These are phyloP conservation scores for Tylopilus rubrobrunneus DNA, from an alignment of 768 basidiomycete genomes.

Conservation along the genomic window DNA sequence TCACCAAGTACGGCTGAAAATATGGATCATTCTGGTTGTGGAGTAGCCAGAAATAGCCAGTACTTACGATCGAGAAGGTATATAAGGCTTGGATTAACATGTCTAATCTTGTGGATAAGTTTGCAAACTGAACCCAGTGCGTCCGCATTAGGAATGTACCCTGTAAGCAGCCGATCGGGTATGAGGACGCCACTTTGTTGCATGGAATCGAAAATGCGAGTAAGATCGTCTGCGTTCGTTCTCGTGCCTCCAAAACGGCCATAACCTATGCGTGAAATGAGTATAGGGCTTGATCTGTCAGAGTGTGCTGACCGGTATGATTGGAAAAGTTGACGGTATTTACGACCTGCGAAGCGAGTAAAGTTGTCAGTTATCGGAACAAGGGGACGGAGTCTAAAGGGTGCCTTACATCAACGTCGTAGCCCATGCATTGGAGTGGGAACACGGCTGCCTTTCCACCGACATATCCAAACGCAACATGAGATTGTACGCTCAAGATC, in stretches of 20 bases:
- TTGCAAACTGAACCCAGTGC: conserved; percentile 64
- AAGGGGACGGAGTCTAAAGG: not conserved
- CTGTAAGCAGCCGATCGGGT: conserved; percentile 77
- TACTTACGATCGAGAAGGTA: conserved; percentile 91
- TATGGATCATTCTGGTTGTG: not conserved
- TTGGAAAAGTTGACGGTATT: conserved; percentile 96
- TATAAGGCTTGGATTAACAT: conserved; percentile 54
- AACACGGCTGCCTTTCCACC: conserved; percentile 81
- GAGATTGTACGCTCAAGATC: conserved; percentile 88
- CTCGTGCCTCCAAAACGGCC: conserved; percentile 75
- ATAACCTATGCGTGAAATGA: conserved; percentile 55
- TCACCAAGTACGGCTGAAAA: conserved; percentile 89
- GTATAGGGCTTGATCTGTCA: not conserved
- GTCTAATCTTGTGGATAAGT: conserved; percentile 58
- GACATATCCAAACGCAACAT: conserved; percentile 92
- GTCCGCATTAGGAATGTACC: conserved; percentile 86
- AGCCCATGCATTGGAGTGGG: conserved; percentile 82
- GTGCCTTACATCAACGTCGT: conserved; percentile 79
- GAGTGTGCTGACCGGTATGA: conserved; percentile 64
- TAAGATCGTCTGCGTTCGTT: conserved; percentile 74
- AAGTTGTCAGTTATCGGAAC: conserved; percentile 10
- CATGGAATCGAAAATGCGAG: conserved; percentile 68
- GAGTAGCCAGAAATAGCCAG: not conserved
- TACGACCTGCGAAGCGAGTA: conserved; percentile 50
- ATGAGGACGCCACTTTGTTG: conserved; percentile 70